Base-by-base conservation (phyloP, 129 eudicot genomes). In the Lonicera japonica region DNA sequence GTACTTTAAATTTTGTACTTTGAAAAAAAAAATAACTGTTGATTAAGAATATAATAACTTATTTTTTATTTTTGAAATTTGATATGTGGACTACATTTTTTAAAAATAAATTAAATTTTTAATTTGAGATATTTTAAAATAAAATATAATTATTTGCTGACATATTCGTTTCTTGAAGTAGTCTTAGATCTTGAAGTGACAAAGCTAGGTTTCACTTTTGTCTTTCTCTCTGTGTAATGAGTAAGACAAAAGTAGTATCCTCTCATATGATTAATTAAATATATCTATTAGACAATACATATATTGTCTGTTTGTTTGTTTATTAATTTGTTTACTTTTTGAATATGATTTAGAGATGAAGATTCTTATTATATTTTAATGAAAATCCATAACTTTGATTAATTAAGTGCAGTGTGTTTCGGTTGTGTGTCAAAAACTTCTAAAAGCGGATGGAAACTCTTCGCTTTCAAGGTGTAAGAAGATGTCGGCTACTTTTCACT, bases 211-310 rank as follows among this genome's bases (percentile, higher is more conserved):
- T 70, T 71, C 80, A 70, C 81, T 80, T n/a, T 75, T 80, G 71
- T 72, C 78, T 71, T 54, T 67, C 40, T 64, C 45, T 36, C 12
- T 45, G 3, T 1, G 16, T 50, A 50, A 65, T 64, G 74, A 73
- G n/a, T n/a, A n/a, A n/a, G 86, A 80, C 86, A 80, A 76, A 80
- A 76, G 76, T 63, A 54, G 17, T 45, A 64, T 74, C 55, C 71
- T 29, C 61, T 54, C 56, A 46, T 52, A 59, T 60, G 47, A 61
- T 54, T 70, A 65, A 65, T 65, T 79, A 65, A 70, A 65, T 79
- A 66, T 61, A 43, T 10, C 72, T 60, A 14, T 48, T 18, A 6
- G n/a, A 25, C 0, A 18, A 60, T 14, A 22, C 29, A 29, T 6
- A 29, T 29, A 29, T 6, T 29, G 36, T 29, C 36, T 1, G 2